Evolutionary conservation across 2,329 filamentous ascomycete species (phyloP).

Genomic region (Tolypocladium ophioglossoides): DNA sequence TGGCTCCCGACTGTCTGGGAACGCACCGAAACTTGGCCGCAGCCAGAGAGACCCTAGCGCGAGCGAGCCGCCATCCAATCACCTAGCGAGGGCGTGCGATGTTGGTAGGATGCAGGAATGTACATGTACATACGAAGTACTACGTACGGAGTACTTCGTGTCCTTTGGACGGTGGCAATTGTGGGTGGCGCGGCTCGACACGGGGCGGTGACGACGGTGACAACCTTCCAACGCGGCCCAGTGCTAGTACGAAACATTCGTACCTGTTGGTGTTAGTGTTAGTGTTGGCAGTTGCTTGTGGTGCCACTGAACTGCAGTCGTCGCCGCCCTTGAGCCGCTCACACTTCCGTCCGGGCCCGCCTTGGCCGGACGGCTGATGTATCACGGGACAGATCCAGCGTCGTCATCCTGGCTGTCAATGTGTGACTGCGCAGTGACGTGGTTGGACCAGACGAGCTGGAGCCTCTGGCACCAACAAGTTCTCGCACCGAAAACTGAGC

Average conservation of each 20-base stretch:
- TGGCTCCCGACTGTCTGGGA: slow-evolving; percentile 23
- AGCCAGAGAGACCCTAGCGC: slow-evolving; percentile 11
- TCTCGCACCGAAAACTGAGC: not conserved
- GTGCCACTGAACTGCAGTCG: not conserved
- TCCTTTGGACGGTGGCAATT: not conserved
- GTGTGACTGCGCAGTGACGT: not conserved
- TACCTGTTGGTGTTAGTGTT: not conserved
- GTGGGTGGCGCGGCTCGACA: not conserved
- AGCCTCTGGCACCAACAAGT: not conserved
- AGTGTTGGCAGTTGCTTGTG: not conserved
- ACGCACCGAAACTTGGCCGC: slow-evolving; percentile 15
- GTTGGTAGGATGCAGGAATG: too few species aligned
- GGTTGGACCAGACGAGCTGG: not conserved
- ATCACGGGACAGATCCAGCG: not conserved
- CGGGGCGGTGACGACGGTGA: not conserved
- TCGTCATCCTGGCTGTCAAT: not conserved
- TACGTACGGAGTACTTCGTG: too few species aligned
- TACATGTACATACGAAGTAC: too few species aligned
- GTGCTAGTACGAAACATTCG: not conserved
- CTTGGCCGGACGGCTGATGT: not conserved
- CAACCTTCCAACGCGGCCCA: not conserved
- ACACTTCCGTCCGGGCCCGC: not conserved
- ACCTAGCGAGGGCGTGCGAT: not conserved
- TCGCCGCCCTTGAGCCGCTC: not conserved
- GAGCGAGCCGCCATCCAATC: slow-evolving; percentile 5